Evolutionary conservation across 2,329 filamentous ascomycete species (phyloP).

Genomic region (Aspergillus fumigatiaffinis): DNA sequence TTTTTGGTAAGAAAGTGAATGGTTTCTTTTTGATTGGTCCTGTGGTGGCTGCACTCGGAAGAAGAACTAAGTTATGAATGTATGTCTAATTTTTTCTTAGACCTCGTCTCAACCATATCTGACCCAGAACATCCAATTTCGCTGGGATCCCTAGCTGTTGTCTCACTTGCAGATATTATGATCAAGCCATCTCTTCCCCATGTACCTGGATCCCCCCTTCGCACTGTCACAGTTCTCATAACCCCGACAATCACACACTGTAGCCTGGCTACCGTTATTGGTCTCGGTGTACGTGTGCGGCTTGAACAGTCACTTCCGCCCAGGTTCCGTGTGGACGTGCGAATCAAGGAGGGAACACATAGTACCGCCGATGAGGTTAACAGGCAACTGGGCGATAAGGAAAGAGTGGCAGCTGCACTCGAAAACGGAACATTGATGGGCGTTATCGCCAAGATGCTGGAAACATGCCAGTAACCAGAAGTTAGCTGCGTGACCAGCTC

Average conservation of each 20-base stretch:
- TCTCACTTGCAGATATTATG: slow-evolving; percentile 90
- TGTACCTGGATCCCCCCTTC: slow-evolving; percentile 56
- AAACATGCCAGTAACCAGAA: slow-evolving; percentile 63
- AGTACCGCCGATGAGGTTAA: slow-evolving; percentile 92
- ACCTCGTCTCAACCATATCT: slow-evolving; percentile 89
- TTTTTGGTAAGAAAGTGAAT: slow-evolving; percentile 63
- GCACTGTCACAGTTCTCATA: slow-evolving; percentile 78
- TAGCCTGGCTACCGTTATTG: slow-evolving; percentile 92
- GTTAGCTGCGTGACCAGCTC: background rate
- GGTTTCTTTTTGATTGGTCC: background rate
- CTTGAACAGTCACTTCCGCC: slow-evolving; percentile 88
- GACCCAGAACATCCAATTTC: slow-evolving; percentile 96
- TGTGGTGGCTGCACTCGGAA: background rate
- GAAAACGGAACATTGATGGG: slow-evolving; percentile 89
- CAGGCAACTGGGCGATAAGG: slow-evolving; percentile 95
- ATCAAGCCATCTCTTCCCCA: slow-evolving; percentile 65
- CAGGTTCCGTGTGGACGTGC: slow-evolving; percentile 85
- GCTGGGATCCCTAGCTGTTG: slow-evolving; percentile 86
- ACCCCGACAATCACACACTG: slow-evolving; percentile 97
- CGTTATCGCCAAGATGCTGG: slow-evolving; percentile 89
- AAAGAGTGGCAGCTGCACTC: slow-evolving; percentile 87
- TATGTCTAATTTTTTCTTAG: slow-evolving; percentile 42
- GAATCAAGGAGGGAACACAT: slow-evolving; percentile 95
- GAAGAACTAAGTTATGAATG: slow-evolving; percentile 1
- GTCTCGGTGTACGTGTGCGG: slow-evolving; percentile 84